These are phyloP conservation scores for Atkinsonella texensis DNA, from an alignment of 2,329 filamentous ascomycete species.

Conservation along the genomic window DNA sequence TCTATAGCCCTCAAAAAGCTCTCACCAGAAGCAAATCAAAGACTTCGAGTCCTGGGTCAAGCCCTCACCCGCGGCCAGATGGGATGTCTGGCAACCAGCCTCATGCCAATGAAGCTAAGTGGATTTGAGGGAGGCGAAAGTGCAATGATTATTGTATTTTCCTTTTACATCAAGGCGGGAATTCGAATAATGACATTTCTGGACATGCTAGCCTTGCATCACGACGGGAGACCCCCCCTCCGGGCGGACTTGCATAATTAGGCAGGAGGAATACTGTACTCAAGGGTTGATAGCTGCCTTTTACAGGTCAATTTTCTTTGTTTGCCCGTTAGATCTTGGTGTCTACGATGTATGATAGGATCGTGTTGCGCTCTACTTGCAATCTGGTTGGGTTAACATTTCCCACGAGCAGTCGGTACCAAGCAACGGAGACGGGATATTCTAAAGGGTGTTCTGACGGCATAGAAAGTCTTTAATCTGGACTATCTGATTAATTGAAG, in stretches of 20 bases:
- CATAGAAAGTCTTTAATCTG: neutral
- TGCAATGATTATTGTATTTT: neutral
- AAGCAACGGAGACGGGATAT: neutral
- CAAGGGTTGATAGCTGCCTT: too few species aligned
- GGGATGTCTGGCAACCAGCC: neutral
- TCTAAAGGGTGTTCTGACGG: neutral
- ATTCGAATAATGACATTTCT: too few species aligned
- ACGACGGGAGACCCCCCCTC: too few species aligned
- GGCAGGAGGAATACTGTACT: too few species aligned
- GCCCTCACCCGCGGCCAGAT: neutral
- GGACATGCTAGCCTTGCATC: too few species aligned
- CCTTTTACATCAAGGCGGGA: neutral
- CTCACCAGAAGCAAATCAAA: neutral
- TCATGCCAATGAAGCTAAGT: constrained; percentile 7
- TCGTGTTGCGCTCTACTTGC: too few species aligned
- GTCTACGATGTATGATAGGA: too few species aligned
- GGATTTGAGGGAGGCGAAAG: constrained; percentile 8
- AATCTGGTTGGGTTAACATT: too few species aligned
- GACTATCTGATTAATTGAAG: neutral
- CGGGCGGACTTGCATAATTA: too few species aligned
- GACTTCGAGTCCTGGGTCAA: neutral
- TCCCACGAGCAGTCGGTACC: neutral
- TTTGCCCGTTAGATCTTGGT: too few species aligned
- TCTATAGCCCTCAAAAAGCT: constrained; percentile 32
- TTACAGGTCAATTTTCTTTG: too few species aligned